phyloP scores from a whole-genome alignment of 2,329 filamentous ascomycete genomes.

The Phyllosticta citribraziliensis region DNA sequence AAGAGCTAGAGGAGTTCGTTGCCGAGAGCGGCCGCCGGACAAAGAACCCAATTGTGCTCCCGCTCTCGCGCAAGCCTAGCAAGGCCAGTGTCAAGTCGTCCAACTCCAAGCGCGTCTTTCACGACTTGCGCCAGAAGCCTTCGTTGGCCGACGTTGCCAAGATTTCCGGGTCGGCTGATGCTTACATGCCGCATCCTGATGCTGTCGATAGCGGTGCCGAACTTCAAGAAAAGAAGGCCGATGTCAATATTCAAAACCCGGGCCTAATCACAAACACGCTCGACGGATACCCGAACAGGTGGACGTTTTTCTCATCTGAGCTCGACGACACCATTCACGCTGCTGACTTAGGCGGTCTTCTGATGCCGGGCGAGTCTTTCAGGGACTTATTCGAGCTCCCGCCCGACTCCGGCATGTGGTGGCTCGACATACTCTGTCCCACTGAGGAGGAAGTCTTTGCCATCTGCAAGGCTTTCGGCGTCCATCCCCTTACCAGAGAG shows the following conservation, averaged over 20 bases:
- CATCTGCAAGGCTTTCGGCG: conserved; percentile 87
- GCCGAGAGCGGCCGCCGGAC: conserved; percentile 40
- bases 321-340: conserved; percentile 91
- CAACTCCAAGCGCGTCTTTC: conserved; percentile 47
- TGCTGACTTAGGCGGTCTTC: conserved; percentile 73
- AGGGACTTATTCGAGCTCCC: conserved; percentile 73
- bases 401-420: conserved; percentile 81
- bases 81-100: conserved; percentile 24
- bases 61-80: conserved; percentile 24
- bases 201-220: conserved; percentile 18
- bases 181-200: conserved; percentile 16
- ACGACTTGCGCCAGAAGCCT: conserved; percentile 43
- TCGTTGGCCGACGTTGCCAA: conserved; percentile 17
- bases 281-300: conserved; percentile 60
- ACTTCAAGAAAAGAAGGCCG: conserved; percentile 35
- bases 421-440: conserved; percentile 88
- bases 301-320: conserved; percentile 94
- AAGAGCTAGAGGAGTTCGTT: conserved; percentile 88
- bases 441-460: conserved; percentile 79
- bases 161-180: conserved; percentile 22
- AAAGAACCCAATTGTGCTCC: conserved; percentile 37
- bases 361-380: conserved; percentile 83
- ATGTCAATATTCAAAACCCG: conserved; percentile 23
- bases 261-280: conserved; percentile 22
- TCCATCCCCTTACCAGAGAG: conserved; percentile 91